Evolutionary conservation across 2,329 filamentous ascomycete species (phyloP).

Genomic region (Aureobasidium lini): DNA sequence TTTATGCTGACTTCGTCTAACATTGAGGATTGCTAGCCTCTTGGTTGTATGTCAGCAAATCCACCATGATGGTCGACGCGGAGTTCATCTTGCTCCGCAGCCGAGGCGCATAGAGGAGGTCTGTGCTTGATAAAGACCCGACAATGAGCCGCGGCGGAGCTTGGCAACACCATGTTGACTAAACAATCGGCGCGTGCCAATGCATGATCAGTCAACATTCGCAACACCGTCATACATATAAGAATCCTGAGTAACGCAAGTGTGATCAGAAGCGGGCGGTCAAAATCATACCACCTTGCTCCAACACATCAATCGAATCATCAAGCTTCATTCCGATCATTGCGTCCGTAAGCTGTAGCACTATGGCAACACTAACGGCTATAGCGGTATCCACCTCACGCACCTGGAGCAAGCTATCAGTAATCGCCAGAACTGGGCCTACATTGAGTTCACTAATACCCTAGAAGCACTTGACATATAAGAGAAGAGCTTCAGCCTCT

Average conservation of each 20-base stretch:
- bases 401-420: neutral
- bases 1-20: neutral
- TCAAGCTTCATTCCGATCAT: neutral
- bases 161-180: neutral
- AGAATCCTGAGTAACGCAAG: neutral
- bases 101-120: no score
- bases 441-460: neutral
- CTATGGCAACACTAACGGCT: neutral
- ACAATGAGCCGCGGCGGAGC: no score
- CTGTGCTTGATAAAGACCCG: no score
- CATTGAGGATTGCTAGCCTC: neutral
- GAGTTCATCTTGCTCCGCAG: no score
- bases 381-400: neutral
- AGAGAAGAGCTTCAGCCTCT: neutral
- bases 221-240: neutral
- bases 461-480: neutral
- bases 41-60: neutral
- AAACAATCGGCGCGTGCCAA: neutral
- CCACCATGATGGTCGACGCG: no score
- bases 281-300: neutral
- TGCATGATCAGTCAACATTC: neutral
- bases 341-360: neutral
- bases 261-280: no score
- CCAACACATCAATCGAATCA: neutral
- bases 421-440: conserved; percentile 1